Base-by-base conservation (phyloP, 441 rosid species). In the Populus hybrid region DNA sequence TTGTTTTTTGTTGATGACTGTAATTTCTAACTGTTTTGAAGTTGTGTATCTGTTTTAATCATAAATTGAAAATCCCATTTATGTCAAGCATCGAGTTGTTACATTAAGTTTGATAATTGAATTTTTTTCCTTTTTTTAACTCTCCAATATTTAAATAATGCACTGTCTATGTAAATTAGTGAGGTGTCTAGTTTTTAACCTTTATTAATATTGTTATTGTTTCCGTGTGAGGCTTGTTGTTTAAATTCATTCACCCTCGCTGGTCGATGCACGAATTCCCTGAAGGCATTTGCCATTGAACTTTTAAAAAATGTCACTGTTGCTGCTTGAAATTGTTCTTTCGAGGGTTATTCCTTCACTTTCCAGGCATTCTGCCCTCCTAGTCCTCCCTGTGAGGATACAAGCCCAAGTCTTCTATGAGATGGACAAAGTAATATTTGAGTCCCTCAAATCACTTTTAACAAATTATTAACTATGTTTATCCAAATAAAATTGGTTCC, bases 261-360 rank as follows among this genome's bases (percentile, higher is more conserved):
- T 94, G 99, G 82, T 97, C 78, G 99, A 97, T 85, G 26, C 85
- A 3, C 92, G 98, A 42, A 50, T 93, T 69, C 75, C n/a, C n/a
- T 97, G 75, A 92, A 86, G 87, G 97, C 98, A 81, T 92, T 91
- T 80, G 98, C 99, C 57, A 90, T 92, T 75, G 97, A 94, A 80
- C 88, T 94, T 79, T 78, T 88, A 16, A 89, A 90, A 79, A 95
- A 94, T 80, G 86, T 83, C 16, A 83, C 92, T 82, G 79, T 83
- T 3, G 99, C 98, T 64, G 99, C 86, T 1, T n/a, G 93, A 91
- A 82, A 80, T 81, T 69, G 91, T 97, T 85, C 86, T 97, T 9
- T 79, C 91, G 0, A 97, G 93, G 82, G 81, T 97, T 80, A 82
- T 97, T 84, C 97, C 98, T 81, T 42, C 7, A 70, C 67, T 91